Percentiles rank a stretch among this genome's conserved stretches.
Evolutionary conservation across 352 stramenopile genomes (phyloP).

Genomic region (Pythium biforme): DNA sequence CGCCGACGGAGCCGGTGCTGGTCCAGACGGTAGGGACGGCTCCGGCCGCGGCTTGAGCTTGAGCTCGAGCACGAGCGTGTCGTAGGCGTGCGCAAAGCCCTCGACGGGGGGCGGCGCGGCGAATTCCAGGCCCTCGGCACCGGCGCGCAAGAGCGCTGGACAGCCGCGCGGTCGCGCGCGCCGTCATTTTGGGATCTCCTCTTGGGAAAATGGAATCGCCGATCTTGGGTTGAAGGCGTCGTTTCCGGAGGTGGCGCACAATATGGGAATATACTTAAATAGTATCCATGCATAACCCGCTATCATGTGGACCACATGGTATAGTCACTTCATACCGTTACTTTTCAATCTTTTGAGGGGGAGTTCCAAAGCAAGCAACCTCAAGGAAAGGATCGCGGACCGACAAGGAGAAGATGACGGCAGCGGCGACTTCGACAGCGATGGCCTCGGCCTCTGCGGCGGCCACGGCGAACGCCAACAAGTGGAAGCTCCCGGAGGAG

Average conservation of each 20-base stretch:
- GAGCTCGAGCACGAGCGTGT: no score
- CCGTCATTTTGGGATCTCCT: no score
- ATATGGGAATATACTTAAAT: slow-evolving; percentile 2
- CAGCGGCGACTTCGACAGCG: slow-evolving; percentile 13
- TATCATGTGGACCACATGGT: slow-evolving; percentile 18
- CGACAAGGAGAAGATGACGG: slow-evolving; percentile 17
- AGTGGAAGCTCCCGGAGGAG: slow-evolving; percentile 78
- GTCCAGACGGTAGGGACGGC: no score
- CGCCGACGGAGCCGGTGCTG: no score
- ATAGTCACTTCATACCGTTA: slow-evolving; percentile 21
- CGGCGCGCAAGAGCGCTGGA: no score
- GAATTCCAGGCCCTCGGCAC: neutral
- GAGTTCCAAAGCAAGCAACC: neutral
- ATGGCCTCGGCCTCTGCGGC: neutral
- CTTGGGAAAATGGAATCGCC: no score
- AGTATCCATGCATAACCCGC: neutral
- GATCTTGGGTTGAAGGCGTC: slow-evolving; percentile 5
- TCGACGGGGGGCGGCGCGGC: neutral
- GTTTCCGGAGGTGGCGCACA: neutral
- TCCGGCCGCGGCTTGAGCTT: no score
- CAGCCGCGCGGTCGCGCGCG: no score
- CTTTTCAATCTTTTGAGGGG: slow-evolving; percentile 31
- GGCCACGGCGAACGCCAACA: slow-evolving; percentile 11
- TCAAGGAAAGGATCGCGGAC: slow-evolving; percentile 17
- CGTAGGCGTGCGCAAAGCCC: neutral